phyloP scores from a whole-genome alignment of 1,139 yeast species.

The Spathaspora jeffriesii region DNA sequence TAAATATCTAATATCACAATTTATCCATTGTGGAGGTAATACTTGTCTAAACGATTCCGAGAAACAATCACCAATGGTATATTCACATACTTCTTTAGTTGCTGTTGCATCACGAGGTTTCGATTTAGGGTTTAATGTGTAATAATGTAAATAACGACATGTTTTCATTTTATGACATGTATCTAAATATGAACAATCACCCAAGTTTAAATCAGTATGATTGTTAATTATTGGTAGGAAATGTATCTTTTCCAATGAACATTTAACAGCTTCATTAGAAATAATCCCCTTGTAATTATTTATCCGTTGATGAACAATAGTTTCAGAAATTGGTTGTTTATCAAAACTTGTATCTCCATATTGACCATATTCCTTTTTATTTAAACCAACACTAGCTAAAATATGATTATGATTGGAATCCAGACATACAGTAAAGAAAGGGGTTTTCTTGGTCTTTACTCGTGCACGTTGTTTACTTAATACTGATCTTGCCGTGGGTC shows the following conservation, averaged over 20 bases:
- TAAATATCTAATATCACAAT: constrained; percentile 74
- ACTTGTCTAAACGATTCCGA: constrained; percentile 27
- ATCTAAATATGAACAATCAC: constrained; percentile 93
- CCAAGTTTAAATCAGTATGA: constrained; percentile 66
- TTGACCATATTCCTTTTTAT: constrained; percentile 18
- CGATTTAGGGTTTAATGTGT: constrained; percentile 52
- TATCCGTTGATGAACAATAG: constrained; percentile 20
- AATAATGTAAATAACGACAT: constrained; percentile 84
- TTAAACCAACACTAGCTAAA: constrained; percentile 28
- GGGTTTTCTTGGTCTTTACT: constrained; percentile 32
- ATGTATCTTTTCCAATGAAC: constrained; percentile 55
- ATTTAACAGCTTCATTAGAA: constrained; percentile 30
- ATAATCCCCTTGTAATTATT: constrained; percentile 20
- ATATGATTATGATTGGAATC: constrained; percentile 43
- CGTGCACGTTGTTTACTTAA: constrained; percentile 45
- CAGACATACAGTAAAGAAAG: constrained; percentile 57
- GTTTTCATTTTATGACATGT: constrained; percentile 85
- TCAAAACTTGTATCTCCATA: constrained; percentile 3
- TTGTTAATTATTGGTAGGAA: constrained; percentile 58
- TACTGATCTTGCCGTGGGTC: constrained; percentile 28
- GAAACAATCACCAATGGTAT: constrained; percentile 58
- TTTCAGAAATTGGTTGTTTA: constrained; percentile 20
- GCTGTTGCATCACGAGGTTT: constrained; percentile 21
- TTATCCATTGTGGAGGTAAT: constrained; percentile 80
- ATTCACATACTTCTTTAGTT: constrained; percentile 30